Evolutionary conservation across 352 stramenopile genomes (phyloP), one percentile per base, ranked within the genome.

Genomic region (Globisporangium alternatum): DNA sequence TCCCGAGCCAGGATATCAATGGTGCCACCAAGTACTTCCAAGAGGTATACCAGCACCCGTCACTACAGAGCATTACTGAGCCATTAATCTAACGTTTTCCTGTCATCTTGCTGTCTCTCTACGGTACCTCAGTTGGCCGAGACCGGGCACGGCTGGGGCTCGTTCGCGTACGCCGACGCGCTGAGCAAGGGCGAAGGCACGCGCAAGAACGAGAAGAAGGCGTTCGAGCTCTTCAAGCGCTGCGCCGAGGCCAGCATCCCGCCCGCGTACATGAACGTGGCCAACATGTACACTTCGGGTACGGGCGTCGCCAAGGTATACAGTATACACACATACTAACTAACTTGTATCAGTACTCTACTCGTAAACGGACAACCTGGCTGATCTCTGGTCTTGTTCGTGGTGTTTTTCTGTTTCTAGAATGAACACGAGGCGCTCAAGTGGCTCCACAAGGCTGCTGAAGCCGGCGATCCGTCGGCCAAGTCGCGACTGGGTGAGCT

Each of bases 231-330:
- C 13, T 95, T 83, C 60, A 80, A 84, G 30, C 75, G 69, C 41
- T 91, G 80, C 19, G 87, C 87, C 37, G 73, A 93, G 60, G 66
- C 49, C 22, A 74, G 75, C 48, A 75, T 95, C 33, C 83, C 83
- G 5, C 84, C 85, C 4, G 83, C 87, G 5, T 93, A 81, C 73
- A 78, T 92, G 60, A 92, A 93, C 44, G 80, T 95, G 41, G 78
- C 83, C 65, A 93, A 90, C 63, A 92, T 95, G 84, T 95, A 93
- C 64, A 77, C 70, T 9, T 75, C 70, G 8, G 86, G 86, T 35
- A 87, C 69, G 12, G 86, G 84, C 13, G 84, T 83, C 4, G 44
- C 74, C n/a, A 95, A 95, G 72, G 86, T 92, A 65, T 48, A 22
- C 33, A 30, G 5, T 28, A 17, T 6, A 41, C 8, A 41, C 9